A percentile compares a stretch with the other conserved stretches of the same genome.
Evolutionary conservation across 2,329 filamentous ascomycete genomes (phyloP).

Genomic region (Claviceps sp.): DNA sequence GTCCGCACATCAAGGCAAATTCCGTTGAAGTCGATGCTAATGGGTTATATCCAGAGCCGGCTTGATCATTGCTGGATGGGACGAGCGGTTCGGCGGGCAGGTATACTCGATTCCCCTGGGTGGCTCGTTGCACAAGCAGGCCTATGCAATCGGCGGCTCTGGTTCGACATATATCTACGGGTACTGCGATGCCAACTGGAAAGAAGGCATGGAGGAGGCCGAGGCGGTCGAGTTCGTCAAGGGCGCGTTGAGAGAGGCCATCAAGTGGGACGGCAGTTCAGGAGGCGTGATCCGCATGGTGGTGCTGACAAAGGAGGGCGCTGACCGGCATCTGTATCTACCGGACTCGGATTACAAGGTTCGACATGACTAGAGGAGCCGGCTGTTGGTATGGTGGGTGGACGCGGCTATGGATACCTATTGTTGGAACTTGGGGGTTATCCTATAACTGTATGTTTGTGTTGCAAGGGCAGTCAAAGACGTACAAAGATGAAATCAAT

Average conservation of each 20-base stretch:
- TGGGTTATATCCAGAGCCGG: constrained; percentile 51
- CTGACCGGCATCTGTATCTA: constrained; percentile 86
- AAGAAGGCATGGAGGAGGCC: constrained; percentile 81
- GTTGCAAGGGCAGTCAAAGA: background rate
- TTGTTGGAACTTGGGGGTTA: background rate
- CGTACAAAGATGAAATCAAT: background rate
- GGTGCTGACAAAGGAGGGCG: constrained; percentile 79
- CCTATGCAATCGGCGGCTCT: constrained; percentile 90
- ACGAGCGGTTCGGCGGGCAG: constrained; percentile 86
- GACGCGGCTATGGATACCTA: background rate
- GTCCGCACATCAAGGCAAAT: background rate
- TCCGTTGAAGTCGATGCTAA: background rate
- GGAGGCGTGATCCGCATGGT: constrained; percentile 98
- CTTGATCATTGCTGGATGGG: constrained; percentile 97
- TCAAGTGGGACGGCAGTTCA: constrained; percentile 99
- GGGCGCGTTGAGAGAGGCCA: constrained; percentile 78
- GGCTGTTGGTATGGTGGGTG: constrained; percentile 6
- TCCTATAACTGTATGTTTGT: background rate
- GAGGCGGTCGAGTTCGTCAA: constrained; percentile 92
- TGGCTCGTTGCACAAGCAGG: constrained; percentile 92
- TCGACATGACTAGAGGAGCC: constrained; percentile 43
- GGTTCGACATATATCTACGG: constrained; percentile 99
- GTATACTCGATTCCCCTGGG: constrained; percentile 96
- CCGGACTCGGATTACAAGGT: constrained; percentile 80
- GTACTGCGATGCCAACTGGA: constrained; percentile 95